These are phyloP conservation scores for Cinchona pubescens DNA, from an alignment of 257 asterid genomes.

Conservation along the genomic window DNA sequence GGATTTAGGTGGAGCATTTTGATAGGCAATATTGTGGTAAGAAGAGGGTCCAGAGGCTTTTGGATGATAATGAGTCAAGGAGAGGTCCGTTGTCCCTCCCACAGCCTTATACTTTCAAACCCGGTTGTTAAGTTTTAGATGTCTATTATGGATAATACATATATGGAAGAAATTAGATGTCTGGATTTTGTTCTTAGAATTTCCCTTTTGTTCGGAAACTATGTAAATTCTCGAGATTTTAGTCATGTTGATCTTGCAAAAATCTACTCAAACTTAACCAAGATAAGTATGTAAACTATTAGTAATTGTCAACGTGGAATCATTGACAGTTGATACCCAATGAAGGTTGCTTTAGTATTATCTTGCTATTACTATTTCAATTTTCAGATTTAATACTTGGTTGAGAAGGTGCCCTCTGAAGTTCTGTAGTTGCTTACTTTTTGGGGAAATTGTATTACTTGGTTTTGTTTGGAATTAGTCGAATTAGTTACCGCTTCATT, in stretches of 20 bases:
- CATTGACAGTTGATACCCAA: background rate
- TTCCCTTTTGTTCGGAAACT: background rate
- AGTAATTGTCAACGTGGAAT: background rate
- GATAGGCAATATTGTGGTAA: slow-evolving; percentile 89
- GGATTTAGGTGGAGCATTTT: slow-evolving; percentile 79
- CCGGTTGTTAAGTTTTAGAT: slow-evolving; percentile 32
- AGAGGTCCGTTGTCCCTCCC: slow-evolving; percentile 97
- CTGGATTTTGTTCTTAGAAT: background rate
- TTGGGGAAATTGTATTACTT: background rate
- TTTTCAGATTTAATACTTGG: background rate
- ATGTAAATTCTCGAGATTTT: background rate
- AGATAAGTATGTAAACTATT: background rate
- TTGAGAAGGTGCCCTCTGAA: background rate
- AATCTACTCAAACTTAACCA: background rate
- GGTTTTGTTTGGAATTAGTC: slow-evolving; percentile 10
- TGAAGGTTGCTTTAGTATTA: background rate
- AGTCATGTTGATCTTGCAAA: background rate
- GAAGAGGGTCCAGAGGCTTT: slow-evolving; percentile 77
- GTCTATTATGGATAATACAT: background rate
- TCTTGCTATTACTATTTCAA: background rate
- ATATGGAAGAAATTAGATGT: background rate
- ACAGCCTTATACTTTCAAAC: slow-evolving; percentile 56
- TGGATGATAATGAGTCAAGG: slow-evolving; percentile 83
- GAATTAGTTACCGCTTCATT: slow-evolving; percentile 29
- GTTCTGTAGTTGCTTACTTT: slow-evolving; percentile 10